Percentiles rank a stretch among this genome's conserved stretches.
Conservation (phyloP, 805 yeast species). For the Candida loeiensis region DNA sequence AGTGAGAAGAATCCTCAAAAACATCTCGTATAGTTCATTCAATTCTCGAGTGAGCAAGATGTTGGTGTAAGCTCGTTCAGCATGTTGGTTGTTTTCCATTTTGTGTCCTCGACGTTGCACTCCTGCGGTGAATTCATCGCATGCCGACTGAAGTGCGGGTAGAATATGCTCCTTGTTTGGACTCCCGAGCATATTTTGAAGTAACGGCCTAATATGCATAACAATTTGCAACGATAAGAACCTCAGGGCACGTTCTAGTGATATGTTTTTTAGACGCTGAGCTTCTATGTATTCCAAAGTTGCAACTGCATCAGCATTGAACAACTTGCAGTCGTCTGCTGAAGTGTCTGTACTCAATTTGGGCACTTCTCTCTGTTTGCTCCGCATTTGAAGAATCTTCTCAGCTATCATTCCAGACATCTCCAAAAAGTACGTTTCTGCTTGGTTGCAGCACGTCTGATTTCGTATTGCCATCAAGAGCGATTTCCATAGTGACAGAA, state of each 20-base stretch:
- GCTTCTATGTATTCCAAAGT: conserved; percentile 15
- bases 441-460: conserved; percentile 33
- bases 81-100: conserved; percentile 6
- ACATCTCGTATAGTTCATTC: conserved; percentile 46
- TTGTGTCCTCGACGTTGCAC: neutral
- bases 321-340: neutral
- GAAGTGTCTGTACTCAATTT: conserved; percentile 2
- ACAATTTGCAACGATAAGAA: conserved; percentile 15
- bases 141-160: neutral
- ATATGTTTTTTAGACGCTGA: conserved; percentile 11
- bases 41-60: conserved; percentile 30
- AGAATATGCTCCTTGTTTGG: neutral
- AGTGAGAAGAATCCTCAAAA: conserved; percentile 45
- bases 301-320: neutral
- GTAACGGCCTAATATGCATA: conserved; percentile 5
- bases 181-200: no score
- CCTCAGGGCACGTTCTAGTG: conserved; percentile 10
- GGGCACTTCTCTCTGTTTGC: conserved; percentile 9
- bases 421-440: conserved; percentile 56
- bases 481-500: conserved; percentile 43
- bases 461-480: conserved; percentile 39
- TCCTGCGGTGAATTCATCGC: neutral
- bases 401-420: conserved; percentile 60
- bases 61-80: conserved; percentile 17
- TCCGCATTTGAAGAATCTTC: conserved; percentile 25